phyloP scores from a whole-genome alignment of 441 rosid species.

The Croton laevigatus region DNA sequence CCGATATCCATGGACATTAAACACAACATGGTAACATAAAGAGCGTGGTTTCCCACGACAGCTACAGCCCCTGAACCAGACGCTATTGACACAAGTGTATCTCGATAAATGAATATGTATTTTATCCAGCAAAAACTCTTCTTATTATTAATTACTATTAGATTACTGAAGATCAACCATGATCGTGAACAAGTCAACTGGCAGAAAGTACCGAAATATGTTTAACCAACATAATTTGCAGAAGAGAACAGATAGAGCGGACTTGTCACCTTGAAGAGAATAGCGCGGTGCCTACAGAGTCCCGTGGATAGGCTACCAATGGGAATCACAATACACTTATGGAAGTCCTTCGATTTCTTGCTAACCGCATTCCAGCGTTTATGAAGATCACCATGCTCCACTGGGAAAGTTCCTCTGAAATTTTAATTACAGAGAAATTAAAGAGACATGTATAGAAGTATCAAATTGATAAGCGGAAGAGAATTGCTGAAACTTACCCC shows the following conservation, averaged over 20 bases:
- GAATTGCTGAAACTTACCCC: slow-evolving; percentile 52
- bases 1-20: background rate
- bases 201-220: background rate
- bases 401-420: slow-evolving; percentile 68
- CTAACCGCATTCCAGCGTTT: slow-evolving; percentile 73
- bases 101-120: no score
- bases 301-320: slow-evolving; percentile 82
- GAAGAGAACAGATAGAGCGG: background rate
- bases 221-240: background rate
- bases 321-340: slow-evolving; percentile 78
- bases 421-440: slow-evolving; percentile 18
- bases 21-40: background rate
- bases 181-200: background rate
- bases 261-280: slow-evolving; percentile 74
- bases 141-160: no score
- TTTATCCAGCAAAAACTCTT: no score
- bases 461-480: slow-evolving; percentile 2
- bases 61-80: no score
- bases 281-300: slow-evolving; percentile 93
- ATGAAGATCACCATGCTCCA: slow-evolving; percentile 81
- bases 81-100: no score
- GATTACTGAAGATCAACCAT: background rate
- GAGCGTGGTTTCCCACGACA: background rate
- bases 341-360: slow-evolving; percentile 60
- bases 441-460: background rate